Evolutionary conservation across 2,329 filamentous ascomycete species (phyloP).

Genomic region (Aureobasidium sp.): DNA sequence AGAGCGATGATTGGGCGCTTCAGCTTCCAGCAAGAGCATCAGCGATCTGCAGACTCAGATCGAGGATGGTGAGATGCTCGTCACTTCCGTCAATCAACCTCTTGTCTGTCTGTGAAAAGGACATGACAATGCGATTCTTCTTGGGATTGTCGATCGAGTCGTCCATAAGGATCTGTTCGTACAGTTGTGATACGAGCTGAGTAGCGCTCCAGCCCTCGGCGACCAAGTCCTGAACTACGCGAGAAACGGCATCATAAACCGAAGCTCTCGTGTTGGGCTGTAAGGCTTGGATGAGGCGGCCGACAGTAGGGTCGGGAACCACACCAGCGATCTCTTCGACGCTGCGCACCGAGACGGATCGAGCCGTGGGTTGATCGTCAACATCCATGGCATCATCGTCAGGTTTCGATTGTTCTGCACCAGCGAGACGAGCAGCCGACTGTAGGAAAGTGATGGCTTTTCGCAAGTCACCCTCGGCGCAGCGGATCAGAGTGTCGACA

Average conservation of each 20-base stretch:
- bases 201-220: slow-evolving; percentile 95
- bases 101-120: slow-evolving; percentile 94
- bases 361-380: slow-evolving; percentile 24
- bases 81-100: slow-evolving; percentile 88
- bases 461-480: slow-evolving; percentile 86
- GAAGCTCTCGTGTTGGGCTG: slow-evolving; percentile 57
- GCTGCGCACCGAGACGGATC: slow-evolving; percentile 62
- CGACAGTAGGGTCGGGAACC: slow-evolving; percentile 68
- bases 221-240: slow-evolving; percentile 79
- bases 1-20: background rate
- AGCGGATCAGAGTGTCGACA: slow-evolving; percentile 72
- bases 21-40: slow-evolving; percentile 16
- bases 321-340: slow-evolving; percentile 96
- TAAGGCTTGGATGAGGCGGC: slow-evolving; percentile 63
- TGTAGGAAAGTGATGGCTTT: slow-evolving; percentile 96
- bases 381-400: slow-evolving; percentile 49
- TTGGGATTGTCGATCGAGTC: slow-evolving; percentile 73
- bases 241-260: slow-evolving; percentile 65
- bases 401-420: slow-evolving; percentile 44
- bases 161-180: slow-evolving; percentile 64
- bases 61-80: slow-evolving; percentile 84
- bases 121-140: slow-evolving; percentile 80
- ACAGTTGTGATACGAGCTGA: slow-evolving; percentile 78
- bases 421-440: slow-evolving; percentile 79
- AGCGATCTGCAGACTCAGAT: slow-evolving; percentile 66